Percentiles rank a stretch among this genome's conserved stretches.
Conservation (phyloP, 495 filamentous ascomycete genomes). For the Podospora comata region DNA sequence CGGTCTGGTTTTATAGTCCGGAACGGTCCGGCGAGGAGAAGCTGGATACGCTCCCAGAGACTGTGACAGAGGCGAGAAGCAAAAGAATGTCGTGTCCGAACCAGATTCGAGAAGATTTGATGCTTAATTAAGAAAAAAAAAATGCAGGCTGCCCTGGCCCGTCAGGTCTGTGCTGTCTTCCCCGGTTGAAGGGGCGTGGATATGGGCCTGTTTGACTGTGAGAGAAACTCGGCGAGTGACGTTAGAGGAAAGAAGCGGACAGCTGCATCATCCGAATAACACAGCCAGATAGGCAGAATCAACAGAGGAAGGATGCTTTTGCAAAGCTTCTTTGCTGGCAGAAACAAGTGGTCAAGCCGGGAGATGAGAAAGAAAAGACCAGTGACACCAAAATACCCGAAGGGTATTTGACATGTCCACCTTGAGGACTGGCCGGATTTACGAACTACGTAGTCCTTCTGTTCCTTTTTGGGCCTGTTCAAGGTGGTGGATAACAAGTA, state of each 20-base stretch:
- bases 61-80: slow-evolving; percentile 17
- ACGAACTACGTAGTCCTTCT: not conserved
- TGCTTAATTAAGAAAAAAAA: slow-evolving; percentile 24
- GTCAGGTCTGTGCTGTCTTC: slow-evolving; percentile 18
- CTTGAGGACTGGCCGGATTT: not conserved
- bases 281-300: slow-evolving; percentile 12
- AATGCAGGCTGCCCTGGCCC: slow-evolving; percentile 9
- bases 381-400: not conserved
- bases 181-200: not conserved
- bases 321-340: not conserved
- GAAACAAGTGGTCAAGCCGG: not conserved
- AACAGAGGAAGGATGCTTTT: not conserved
- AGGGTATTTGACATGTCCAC: not conserved
- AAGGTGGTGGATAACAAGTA: not conserved
- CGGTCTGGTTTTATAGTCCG: slow-evolving; percentile 18
- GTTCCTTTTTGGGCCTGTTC: not conserved
- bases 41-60: not conserved
- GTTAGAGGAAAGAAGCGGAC: slow-evolving; percentile 41
- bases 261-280: slow-evolving; percentile 40
- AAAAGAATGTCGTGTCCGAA: slow-evolving; percentile 43
- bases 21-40: not conserved
- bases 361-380: not conserved
- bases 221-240: slow-evolving; percentile 29
- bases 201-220: not conserved
- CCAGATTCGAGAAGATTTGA: slow-evolving; percentile 38